Evolutionary conservation across 352 stramenopile species (phyloP).

Genomic region (Globisporangium solare): DNA sequence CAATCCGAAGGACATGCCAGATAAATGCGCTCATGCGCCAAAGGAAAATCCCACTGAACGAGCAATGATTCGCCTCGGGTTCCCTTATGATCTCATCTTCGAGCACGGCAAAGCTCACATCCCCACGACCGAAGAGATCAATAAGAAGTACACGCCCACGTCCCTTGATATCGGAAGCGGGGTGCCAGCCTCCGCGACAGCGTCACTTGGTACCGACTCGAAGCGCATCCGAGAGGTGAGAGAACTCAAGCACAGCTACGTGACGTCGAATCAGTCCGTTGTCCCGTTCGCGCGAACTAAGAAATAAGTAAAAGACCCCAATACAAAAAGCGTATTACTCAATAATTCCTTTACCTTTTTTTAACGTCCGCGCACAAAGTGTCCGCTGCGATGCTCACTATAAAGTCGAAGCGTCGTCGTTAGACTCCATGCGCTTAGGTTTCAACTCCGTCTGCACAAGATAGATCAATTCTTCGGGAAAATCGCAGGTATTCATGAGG

Average conservation of each 20-base stretch:
- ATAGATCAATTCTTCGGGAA: slow-evolving; percentile 28
- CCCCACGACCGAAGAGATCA: slow-evolving; percentile 34
- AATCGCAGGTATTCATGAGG: slow-evolving; percentile 22
- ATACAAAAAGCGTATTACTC: no score
- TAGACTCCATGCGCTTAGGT: no score
- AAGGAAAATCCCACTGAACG: slow-evolving; percentile 46
- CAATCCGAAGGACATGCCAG: slow-evolving; percentile 43
- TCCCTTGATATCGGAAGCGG: slow-evolving; percentile 47
- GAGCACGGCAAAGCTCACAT: slow-evolving; percentile 54
- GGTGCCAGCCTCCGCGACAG: slow-evolving; percentile 15
- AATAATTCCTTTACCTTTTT: no score
- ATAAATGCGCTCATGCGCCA: slow-evolving; percentile 46
- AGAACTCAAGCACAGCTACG: slow-evolving; percentile 37
- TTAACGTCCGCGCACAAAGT: no score
- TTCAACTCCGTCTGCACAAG: slow-evolving; percentile 22
- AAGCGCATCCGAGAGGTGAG: slow-evolving; percentile 26
- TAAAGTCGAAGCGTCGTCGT: no score
- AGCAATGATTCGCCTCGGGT: slow-evolving; percentile 43
- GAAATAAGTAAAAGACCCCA: slow-evolving; percentile 3
- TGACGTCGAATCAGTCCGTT: slow-evolving; percentile 54
- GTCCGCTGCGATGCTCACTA: not conserved
- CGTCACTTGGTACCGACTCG: slow-evolving; percentile 27
- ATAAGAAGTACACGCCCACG: slow-evolving; percentile 47
- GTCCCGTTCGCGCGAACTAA: slow-evolving; percentile 24
- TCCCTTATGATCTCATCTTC: slow-evolving; percentile 74